These are phyloP conservation scores for Ophiostoma perfectum DNA, from an alignment of 2,329 filamentous ascomycete species.

Conservation along the genomic window DNA sequence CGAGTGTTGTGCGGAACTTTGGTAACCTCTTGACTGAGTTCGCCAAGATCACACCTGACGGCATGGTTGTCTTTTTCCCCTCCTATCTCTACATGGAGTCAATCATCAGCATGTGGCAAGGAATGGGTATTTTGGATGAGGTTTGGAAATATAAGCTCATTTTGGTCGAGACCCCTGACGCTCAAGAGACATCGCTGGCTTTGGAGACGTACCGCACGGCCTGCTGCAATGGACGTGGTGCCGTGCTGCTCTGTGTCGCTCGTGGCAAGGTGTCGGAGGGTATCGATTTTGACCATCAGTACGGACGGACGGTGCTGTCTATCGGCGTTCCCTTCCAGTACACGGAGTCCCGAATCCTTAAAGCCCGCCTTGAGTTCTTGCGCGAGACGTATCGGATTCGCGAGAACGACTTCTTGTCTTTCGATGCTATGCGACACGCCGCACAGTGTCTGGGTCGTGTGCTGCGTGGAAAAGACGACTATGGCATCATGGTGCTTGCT, in stretches of 20 bases:
- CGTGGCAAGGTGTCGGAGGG: slow-evolving; percentile 96
- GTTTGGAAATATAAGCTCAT: slow-evolving; percentile 99
- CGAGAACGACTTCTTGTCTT: slow-evolving; percentile 95
- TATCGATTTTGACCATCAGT: slow-evolving; percentile 99
- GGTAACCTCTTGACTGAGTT: slow-evolving; percentile 92
- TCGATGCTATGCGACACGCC: slow-evolving; percentile 98
- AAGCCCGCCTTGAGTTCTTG: slow-evolving; percentile 92
- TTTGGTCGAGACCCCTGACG: slow-evolving; percentile 93
- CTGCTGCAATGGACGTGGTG: slow-evolving; percentile 93
- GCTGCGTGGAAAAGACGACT: slow-evolving; percentile 92
- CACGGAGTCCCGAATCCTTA: slow-evolving; percentile 93
- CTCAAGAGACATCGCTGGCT: slow-evolving; percentile 91
- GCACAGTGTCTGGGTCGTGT: slow-evolving; percentile 95
- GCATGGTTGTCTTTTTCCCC: slow-evolving; percentile 98
- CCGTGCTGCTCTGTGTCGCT: slow-evolving; percentile 88
- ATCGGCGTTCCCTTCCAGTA: slow-evolving; percentile 99
- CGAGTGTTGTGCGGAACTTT: slow-evolving; percentile 94
- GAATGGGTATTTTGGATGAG: slow-evolving; percentile 94
- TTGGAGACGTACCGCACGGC: slow-evolving; percentile 96
- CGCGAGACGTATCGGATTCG: slow-evolving; percentile 94
- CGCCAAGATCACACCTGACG: slow-evolving; percentile 90
- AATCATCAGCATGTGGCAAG: slow-evolving; percentile 98
- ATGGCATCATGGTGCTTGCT: slow-evolving; percentile 98
- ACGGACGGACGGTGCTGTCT: slow-evolving; percentile 89
- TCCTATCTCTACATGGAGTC: slow-evolving; percentile 99